Conservation (phyloP, 1,284 basidiomycete genomes). For the Tilletia caries region DNA sequence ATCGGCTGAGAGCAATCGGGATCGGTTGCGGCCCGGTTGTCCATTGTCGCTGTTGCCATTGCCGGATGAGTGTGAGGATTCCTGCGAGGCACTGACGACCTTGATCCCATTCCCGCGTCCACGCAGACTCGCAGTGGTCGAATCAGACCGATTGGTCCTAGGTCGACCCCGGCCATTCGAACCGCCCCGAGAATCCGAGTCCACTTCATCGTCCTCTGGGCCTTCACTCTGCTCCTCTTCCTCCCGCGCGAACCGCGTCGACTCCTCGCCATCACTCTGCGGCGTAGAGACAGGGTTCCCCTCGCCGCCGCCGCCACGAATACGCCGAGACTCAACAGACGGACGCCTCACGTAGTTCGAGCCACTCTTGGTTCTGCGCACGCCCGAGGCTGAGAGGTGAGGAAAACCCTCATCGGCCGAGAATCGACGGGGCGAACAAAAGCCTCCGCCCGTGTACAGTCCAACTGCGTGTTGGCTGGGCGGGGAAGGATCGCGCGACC, state of each 20-base stretch:
- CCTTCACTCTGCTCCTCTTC: too few relatives aligned
- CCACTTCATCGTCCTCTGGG: too few relatives aligned
- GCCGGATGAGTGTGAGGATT: not conserved
- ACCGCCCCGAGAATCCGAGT: too few relatives aligned
- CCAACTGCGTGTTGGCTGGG: slow-evolving; percentile 39
- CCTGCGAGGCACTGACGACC: not conserved
- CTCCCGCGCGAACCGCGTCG: too few relatives aligned
- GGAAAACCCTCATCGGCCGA: not conserved
- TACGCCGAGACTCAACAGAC: not conserved
- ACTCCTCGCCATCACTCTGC: not conserved
- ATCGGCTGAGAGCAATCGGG: not conserved
- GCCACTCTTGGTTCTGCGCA: slow-evolving; percentile 4
- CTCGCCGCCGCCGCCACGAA: not conserved
- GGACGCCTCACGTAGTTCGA: not conserved
- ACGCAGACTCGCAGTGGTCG: not conserved
- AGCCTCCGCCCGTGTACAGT: slow-evolving; percentile 25
- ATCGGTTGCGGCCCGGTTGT: not conserved
- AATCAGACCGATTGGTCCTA: not conserved
- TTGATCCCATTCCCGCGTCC: not conserved
- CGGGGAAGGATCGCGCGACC: slow-evolving; percentile 25
- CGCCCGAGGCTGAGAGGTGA: not conserved
- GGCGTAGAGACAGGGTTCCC: not conserved
- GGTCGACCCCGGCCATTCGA: too few relatives aligned
- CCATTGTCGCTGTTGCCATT: not conserved
- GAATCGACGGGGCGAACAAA: not conserved